Conservation (phyloP, 179 eudicot species). For the Dionaea muscipula region DNA sequence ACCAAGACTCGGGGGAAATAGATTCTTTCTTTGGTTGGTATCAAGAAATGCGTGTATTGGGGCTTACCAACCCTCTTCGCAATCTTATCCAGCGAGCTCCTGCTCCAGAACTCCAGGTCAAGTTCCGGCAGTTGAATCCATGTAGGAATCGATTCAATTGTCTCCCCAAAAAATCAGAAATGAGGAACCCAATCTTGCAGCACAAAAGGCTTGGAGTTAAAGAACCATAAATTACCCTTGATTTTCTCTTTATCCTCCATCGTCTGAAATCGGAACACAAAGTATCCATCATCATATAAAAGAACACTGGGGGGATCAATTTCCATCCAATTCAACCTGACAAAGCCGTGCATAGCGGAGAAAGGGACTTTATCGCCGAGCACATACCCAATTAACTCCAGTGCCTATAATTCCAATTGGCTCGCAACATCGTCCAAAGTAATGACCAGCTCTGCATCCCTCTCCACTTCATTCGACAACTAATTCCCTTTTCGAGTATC, state of each 20-base stretch:
- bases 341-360: background rate
- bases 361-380: background rate
- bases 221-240: background rate
- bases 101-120: background rate
- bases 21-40: background rate
- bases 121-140: background rate
- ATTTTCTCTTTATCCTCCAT: background rate
- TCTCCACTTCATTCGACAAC: too few species aligned
- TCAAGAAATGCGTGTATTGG: background rate
- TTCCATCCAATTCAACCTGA: background rate
- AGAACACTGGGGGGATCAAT: background rate
- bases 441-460: background rate
- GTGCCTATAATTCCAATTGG: background rate
- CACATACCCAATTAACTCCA: background rate
- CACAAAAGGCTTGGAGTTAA: background rate
- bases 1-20: background rate
- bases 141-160: background rate
- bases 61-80: background rate
- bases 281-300: background rate
- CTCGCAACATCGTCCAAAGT: background rate
- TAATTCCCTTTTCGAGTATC: too few species aligned
- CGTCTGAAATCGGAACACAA: background rate
- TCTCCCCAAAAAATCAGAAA: background rate
- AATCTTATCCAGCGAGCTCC: background rate
- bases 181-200: background rate